Percentiles rank a stretch among this genome's conserved stretches.
These are phyloP conservation scores for Cercospora brassicicola DNA, from an alignment of 2,329 filamentous ascomycete genomes.

Conservation along the genomic window DNA sequence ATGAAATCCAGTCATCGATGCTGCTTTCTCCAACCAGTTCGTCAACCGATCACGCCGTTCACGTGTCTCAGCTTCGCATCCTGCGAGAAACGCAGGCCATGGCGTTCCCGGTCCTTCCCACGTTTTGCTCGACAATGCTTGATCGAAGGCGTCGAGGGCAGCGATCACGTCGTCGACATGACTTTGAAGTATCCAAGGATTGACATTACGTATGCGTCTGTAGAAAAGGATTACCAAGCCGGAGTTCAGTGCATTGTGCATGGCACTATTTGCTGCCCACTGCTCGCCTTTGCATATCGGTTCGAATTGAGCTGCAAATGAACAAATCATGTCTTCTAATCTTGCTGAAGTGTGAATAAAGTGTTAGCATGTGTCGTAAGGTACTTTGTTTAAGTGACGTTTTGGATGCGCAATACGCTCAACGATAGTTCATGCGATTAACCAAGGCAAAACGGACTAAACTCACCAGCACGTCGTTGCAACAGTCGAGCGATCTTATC, in stretches of 20 bases:
- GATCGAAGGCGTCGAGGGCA: slow-evolving; percentile 37
- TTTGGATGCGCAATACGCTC: neutral
- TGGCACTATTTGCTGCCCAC: slow-evolving; percentile 29
- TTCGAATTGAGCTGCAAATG: slow-evolving; percentile 12
- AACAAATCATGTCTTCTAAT: slow-evolving; percentile 18
- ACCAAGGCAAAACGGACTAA: neutral
- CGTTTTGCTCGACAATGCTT: slow-evolving; percentile 24
- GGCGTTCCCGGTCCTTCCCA: slow-evolving; percentile 35
- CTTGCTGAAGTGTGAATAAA: neutral
- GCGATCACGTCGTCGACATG: slow-evolving; percentile 42
- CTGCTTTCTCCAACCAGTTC: slow-evolving; percentile 8
- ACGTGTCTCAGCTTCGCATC: slow-evolving; percentile 40
- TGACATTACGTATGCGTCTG: slow-evolving; percentile 43
- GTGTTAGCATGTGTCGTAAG: neutral
- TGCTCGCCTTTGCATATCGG: neutral
- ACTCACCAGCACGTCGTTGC: slow-evolving; percentile 6
- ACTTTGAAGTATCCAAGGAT: slow-evolving; percentile 43
- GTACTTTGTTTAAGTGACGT: neutral
- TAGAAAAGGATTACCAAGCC: slow-evolving; percentile 49
- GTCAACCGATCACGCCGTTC: slow-evolving; percentile 5
- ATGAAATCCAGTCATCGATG: slow-evolving; percentile 5
- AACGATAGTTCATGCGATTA: neutral
- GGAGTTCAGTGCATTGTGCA: slow-evolving; percentile 44
- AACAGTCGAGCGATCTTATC: neutral
- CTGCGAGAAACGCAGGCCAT: slow-evolving; percentile 47